These are phyloP conservation scores for Fomitopsis pulvina DNA, from an alignment of 768 basidiomycete genomes.

Conservation along the genomic window DNA sequence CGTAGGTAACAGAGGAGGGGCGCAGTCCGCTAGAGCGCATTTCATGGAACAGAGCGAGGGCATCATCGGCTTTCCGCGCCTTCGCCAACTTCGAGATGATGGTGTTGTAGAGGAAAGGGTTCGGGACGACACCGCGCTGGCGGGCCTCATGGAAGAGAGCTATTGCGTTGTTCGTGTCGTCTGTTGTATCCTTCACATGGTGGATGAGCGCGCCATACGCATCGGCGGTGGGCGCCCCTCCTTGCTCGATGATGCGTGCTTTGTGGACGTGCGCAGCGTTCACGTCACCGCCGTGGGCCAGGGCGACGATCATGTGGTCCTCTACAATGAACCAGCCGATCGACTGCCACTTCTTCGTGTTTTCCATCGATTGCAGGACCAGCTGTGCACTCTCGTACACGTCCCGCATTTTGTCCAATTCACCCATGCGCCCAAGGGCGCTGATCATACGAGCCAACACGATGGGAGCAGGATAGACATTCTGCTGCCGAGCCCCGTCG, in stretches of 20 bases:
- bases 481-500: slow-evolving; percentile 34
- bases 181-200: slow-evolving; percentile 88
- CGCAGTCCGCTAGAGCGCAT: slow-evolving; percentile 64
- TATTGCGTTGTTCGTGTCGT: slow-evolving; percentile 86
- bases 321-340: slow-evolving; percentile 73
- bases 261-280: slow-evolving; percentile 81
- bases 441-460: slow-evolving; percentile 61
- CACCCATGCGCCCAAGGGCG: slow-evolving; percentile 54
- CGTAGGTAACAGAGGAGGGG: slow-evolving; percentile 88
- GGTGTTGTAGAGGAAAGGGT: slow-evolving; percentile 92
- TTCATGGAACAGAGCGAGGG: slow-evolving; percentile 78
- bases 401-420: slow-evolving; percentile 53
- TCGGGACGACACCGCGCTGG: slow-evolving; percentile 61
- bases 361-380: slow-evolving; percentile 41
- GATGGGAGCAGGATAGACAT: slow-evolving; percentile 43
- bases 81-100: slow-evolving; percentile 94
- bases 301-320: slow-evolving; percentile 83
- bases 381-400: slow-evolving; percentile 66
- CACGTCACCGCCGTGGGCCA: slow-evolving; percentile 75
- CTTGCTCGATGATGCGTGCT: slow-evolving; percentile 65
- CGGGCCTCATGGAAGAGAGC: slow-evolving; percentile 78
- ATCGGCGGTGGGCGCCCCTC: slow-evolving; percentile 76
- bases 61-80: slow-evolving; percentile 89
- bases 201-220: slow-evolving; percentile 90
- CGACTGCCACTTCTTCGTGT: slow-evolving; percentile 41